These are phyloP conservation scores for Leishmania martiniquensis DNA, from an alignment of 208 protist species.

Conservation along the genomic window DNA sequence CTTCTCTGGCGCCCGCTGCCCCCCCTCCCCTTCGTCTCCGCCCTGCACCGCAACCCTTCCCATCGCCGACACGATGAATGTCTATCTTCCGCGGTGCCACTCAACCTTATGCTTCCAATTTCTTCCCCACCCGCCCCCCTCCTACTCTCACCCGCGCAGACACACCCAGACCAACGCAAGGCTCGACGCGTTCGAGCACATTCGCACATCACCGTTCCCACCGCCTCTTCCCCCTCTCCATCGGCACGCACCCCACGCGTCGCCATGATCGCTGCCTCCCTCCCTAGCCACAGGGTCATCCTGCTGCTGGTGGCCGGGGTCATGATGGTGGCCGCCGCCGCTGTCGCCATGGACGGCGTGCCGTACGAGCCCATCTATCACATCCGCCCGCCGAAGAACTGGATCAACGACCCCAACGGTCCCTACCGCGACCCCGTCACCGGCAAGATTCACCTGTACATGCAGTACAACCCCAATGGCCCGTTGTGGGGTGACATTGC, in stretches of 20 bases:
- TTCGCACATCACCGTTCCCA: too few species aligned
- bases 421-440: conserved; percentile 57
- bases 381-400: conserved; percentile 47
- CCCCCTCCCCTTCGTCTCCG: not conserved
- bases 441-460: conserved; percentile 50
- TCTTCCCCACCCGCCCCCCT: not conserved
- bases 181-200: too few species aligned
- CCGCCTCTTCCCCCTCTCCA: too few species aligned
- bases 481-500: conserved; percentile 26
- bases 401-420: conserved; percentile 65
- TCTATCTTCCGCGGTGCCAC: too few species aligned
- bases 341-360: conserved; percentile 19
- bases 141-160: too few species aligned
- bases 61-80: too few species aligned
- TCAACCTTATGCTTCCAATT: not conserved
- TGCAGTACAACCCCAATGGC: conserved; percentile 59
- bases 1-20: too few species aligned
- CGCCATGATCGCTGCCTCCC: conserved; percentile 16
- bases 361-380: conserved; percentile 42
- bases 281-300: conserved; percentile 3
- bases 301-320: conserved; percentile 18
- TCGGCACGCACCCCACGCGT: not conserved
- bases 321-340: conserved; percentile 11
- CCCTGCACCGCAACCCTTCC: too few species aligned
- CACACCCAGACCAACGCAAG: too few species aligned